These are phyloP conservation scores for Periconia macrospinosa DNA, from an alignment of 2,329 filamentous ascomycete genomes.

Conservation along the genomic window DNA sequence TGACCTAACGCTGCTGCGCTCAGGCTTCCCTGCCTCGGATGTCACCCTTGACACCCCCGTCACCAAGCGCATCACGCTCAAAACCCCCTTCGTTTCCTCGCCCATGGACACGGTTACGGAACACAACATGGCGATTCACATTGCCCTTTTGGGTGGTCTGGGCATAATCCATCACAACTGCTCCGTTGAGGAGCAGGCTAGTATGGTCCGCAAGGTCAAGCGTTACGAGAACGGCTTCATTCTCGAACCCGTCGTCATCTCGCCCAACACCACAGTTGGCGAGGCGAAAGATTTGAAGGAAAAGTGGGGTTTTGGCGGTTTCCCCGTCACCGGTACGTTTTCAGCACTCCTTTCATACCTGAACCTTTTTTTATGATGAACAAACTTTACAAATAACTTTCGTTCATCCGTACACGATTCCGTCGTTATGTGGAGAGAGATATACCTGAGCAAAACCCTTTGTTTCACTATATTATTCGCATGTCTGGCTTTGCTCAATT, in stretches of 20 bases:
- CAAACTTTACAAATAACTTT: constrained; percentile 88
- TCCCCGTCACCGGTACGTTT: constrained; percentile 92
- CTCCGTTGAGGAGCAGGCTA: constrained; percentile 93
- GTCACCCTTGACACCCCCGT: constrained; percentile 87
- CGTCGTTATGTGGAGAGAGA: constrained; percentile 80
- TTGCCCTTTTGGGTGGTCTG: constrained; percentile 82
- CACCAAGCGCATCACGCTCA: constrained; percentile 93
- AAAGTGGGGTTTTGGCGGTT: constrained; percentile 98
- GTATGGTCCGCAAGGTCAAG: constrained; percentile 99
- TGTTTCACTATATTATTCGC: constrained; percentile 3
- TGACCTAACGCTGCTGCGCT: constrained; percentile 11
- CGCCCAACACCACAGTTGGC: constrained; percentile 80
- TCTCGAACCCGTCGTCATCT: constrained; percentile 89
- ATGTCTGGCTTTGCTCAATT: constrained; percentile 5
- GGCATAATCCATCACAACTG: constrained; percentile 99
- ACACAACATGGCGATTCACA: constrained; percentile 99
- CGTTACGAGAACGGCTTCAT: constrained; percentile 99
- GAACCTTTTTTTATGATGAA: constrained; percentile 69
- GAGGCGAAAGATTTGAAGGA: constrained; percentile 93
- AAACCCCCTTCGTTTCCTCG: constrained; percentile 95
- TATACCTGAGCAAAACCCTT: constrained; percentile 51
- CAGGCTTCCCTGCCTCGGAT: constrained; percentile 85
- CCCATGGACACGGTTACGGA: constrained; percentile 99
- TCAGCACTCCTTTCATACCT: constrained; percentile 12
- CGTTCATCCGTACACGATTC: constrained; percentile 98